phyloP scores from a whole-genome alignment of 2,329 filamentous ascomycete genomes.

The Aureobasidium sp. region DNA sequence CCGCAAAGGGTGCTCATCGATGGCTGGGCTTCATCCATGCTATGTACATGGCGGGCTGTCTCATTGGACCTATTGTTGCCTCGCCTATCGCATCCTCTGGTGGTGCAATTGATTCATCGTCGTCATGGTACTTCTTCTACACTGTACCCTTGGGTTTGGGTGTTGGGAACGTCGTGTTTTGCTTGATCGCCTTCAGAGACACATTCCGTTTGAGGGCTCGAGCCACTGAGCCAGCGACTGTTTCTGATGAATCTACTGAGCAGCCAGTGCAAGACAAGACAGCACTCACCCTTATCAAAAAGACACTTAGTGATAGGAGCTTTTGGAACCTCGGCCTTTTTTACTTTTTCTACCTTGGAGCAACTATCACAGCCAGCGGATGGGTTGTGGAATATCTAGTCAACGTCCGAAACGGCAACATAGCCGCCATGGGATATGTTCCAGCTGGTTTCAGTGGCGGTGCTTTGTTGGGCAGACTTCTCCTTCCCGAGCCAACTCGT shows the following conservation, averaged over 20 bases:
- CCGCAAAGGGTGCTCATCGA: slow-evolving; percentile 46
- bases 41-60: slow-evolving; percentile 51
- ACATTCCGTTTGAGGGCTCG: slow-evolving; percentile 28
- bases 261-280: not conserved
- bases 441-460: slow-evolving; percentile 56
- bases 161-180: slow-evolving; percentile 43
- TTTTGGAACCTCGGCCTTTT: slow-evolving; percentile 56
- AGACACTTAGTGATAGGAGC: slow-evolving; percentile 38
- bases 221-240: not conserved
- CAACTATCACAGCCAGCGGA: slow-evolving; percentile 49
- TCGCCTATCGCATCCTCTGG: not conserved
- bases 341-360: slow-evolving; percentile 58
- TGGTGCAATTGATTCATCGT: slow-evolving; percentile 39
- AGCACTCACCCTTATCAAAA: slow-evolving; percentile 39
- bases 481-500: slow-evolving; percentile 54
- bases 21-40: slow-evolving; percentile 60
- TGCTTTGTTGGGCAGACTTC: slow-evolving; percentile 48
- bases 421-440: slow-evolving; percentile 55
- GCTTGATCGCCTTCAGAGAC: slow-evolving; percentile 46
- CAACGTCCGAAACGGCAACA: slow-evolving; percentile 49
- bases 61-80: slow-evolving; percentile 48
- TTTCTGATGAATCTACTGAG: too few relatives aligned
- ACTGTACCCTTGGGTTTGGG: slow-evolving; percentile 48
- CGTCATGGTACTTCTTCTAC: slow-evolving; percentile 49
- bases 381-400: slow-evolving; percentile 62